Conservation (phyloP, 2,329 filamentous ascomycete genomes). For the Cordyceps cicadae region DNA sequence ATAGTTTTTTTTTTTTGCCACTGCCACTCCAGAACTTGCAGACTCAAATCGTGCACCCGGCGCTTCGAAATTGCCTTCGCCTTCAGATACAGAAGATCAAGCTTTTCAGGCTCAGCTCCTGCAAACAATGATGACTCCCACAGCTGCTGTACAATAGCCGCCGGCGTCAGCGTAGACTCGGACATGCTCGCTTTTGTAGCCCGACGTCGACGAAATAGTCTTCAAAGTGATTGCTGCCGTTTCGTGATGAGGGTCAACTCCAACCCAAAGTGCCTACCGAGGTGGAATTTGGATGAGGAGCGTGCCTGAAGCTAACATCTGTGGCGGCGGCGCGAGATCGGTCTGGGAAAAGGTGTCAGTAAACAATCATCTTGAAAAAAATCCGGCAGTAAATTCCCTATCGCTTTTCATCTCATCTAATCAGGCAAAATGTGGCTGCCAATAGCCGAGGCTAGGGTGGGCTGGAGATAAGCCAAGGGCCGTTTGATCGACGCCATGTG, state of each 20-base stretch:
- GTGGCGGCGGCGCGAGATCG: background rate
- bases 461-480: background rate
- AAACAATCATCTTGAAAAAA: too few relatives aligned
- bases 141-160: background rate
- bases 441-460: background rate
- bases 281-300: background rate
- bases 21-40: background rate
- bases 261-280: background rate
- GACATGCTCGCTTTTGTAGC: background rate
- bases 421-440: background rate
- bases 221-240: too few relatives aligned
- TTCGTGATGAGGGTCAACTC: too few relatives aligned
- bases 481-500: background rate
- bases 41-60: too few relatives aligned
- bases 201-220: conserved; percentile 40
- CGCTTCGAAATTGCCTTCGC: background rate
- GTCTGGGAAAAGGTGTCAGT: too few relatives aligned
- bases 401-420: too few relatives aligned
- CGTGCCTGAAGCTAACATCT: background rate
- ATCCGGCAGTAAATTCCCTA: too few relatives aligned
- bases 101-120: background rate
- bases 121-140: background rate
- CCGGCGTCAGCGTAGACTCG: background rate
- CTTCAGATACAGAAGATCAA: background rate
- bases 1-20: too few relatives aligned